Conservation (phyloP, 2,329 filamentous ascomycete species). For the Dothidotthia symphoricarpi region DNA sequence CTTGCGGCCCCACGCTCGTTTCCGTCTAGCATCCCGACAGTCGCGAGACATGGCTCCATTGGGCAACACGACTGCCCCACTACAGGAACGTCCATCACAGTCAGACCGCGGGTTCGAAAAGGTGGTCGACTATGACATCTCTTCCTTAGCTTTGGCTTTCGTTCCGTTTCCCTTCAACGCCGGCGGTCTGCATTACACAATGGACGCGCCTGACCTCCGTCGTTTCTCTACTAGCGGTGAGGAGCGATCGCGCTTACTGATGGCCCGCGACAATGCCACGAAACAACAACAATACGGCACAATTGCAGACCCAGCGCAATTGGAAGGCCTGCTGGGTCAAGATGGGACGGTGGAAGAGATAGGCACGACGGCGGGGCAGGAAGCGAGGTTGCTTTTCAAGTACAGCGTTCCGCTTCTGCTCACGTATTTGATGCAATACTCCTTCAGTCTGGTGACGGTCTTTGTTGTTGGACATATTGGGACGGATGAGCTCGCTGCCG, state of each 20-base stretch:
- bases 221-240: constrained; percentile 32
- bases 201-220: constrained; percentile 34
- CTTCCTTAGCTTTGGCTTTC: constrained; percentile 23
- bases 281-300: constrained; percentile 31
- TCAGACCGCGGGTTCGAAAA: no score
- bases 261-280: constrained; percentile 16
- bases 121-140: constrained; percentile 13
- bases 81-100: no score
- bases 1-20: no score
- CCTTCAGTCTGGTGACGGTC: constrained; percentile 52
- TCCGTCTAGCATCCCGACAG: no score
- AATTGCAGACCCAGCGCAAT: constrained; percentile 24
- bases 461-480: constrained; percentile 55
- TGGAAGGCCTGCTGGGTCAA: constrained; percentile 27
- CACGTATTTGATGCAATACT: constrained; percentile 58
- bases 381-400: constrained; percentile 38
- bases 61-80: no score
- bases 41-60: no score
- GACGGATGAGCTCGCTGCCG: constrained; percentile 54
- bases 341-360: constrained; percentile 22
- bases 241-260: constrained; percentile 27
- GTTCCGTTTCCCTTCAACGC: constrained; percentile 23
- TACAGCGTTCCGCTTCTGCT: constrained; percentile 52
- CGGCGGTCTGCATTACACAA: constrained; percentile 20
- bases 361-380: constrained; percentile 24